phyloP scores from a whole-genome alignment of 352 stramenopile genomes.

The Blastocystis sp. region DNA sequence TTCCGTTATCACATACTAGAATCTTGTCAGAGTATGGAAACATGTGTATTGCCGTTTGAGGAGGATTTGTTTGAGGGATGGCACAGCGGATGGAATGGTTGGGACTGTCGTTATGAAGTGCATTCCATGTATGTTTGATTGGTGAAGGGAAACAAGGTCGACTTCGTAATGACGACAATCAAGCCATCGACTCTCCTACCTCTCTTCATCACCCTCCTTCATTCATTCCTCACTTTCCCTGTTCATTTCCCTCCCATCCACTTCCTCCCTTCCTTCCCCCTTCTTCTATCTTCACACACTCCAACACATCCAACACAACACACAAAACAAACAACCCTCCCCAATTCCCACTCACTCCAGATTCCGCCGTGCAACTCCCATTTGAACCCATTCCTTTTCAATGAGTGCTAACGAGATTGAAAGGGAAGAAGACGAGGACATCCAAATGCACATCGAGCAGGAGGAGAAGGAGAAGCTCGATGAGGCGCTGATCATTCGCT shows the following conservation, averaged over 20 bases:
- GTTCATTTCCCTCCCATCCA: no score
- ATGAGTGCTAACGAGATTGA: not conserved
- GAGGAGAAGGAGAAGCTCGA: constrained; percentile 55
- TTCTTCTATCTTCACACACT: no score
- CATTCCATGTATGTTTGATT: not conserved
- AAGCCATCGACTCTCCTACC: no score
- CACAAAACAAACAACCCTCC: no score
- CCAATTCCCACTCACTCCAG: no score
- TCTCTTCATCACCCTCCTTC: no score
- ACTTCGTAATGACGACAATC: no score
- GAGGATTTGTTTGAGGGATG: not conserved
- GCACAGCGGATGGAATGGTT: not conserved
- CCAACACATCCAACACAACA: no score
- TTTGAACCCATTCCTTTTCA: not conserved
- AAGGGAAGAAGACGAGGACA: constrained; percentile 29
- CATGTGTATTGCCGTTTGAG: constrained; percentile 21
- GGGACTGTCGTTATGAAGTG: not conserved
- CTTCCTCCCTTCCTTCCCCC: no score
- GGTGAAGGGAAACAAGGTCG: no score
- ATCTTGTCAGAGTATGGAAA: constrained; percentile 65
- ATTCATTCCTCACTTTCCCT: no score
- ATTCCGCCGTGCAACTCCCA: no score
- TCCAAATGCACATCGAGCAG: constrained; percentile 57
- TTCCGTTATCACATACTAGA: constrained; percentile 79
- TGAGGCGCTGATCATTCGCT: constrained; percentile 33